Evolutionary conservation across 352 stramenopile genomes (phyloP), one percentile per base, ranked within the genome.

Genomic region (Globisporangium megalacanthum): DNA sequence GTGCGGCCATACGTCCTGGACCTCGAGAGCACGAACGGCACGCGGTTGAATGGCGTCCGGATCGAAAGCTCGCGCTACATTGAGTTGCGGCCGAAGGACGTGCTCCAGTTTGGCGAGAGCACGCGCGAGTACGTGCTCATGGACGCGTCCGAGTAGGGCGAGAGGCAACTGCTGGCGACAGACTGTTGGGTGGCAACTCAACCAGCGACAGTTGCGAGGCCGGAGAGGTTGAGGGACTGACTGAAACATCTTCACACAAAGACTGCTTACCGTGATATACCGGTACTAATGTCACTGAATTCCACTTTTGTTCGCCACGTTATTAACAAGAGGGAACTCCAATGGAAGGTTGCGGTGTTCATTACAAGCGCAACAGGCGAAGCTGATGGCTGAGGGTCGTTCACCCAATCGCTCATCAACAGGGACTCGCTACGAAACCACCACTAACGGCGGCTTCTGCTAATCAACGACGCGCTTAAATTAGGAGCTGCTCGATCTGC

Each of bases 401-500:
- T 46, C 14, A 46, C 8, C 39, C 39, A 29, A 1, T 29, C 15
- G 19, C 39, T 14, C 39, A n/a, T 46, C 39, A n/a, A 46, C 39
- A 17, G 39, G 3, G 39, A 20, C 39, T 46, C 39, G 13, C 15
- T 14, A 5, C 2, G 19, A 46, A 14, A 3, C n/a, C 39, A n/a
- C 15, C 6, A 8, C 39, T 46, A 13, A 42, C 41, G 41, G 53
- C 53, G 44, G 55, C 55, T 39, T 45, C 45, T 60, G 46, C 55
- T 60, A 60, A 54, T 60, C 25, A 4, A 4, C 25, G 25, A 29
- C 25, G 25, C 48, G 47, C 31, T 98, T 98, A 99, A 89, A 99
- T 99, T 75, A 99, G 88, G 50, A 99, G 86, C 85, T 99, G 96
- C 85, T 99, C 98, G 84, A 99, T 99, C 79, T 99, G 97, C 69